These are phyloP conservation scores for Wakefieldia striispora DNA, from an alignment of 768 basidiomycete species.

Conservation along the genomic window DNA sequence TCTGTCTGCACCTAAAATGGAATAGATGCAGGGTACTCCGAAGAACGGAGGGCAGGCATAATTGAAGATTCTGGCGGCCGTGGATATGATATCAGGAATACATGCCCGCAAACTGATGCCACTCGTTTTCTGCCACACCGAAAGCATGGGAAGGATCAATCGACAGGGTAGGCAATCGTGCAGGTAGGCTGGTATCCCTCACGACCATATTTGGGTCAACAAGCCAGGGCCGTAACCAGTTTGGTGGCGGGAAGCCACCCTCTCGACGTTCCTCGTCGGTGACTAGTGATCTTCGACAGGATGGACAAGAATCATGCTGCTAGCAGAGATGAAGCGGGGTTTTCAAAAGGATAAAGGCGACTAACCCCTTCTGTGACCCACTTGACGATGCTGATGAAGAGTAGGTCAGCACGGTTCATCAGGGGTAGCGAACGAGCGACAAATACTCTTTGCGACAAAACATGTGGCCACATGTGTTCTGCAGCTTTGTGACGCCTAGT, in stretches of 20 bases:
- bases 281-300: conserved; percentile 55
- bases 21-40: conserved; percentile 27
- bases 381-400: conserved; percentile 50
- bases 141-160: conserved; percentile 14
- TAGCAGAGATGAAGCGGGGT: conserved; percentile 8
- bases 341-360: conserved; percentile 11
- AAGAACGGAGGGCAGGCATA: conserved; percentile 14
- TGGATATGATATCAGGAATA: conserved; percentile 44
- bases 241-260: not conserved
- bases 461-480: conserved; percentile 57
- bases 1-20: conserved; percentile 21
- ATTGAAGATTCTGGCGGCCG: conserved; percentile 2
- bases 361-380: conserved; percentile 62
- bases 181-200: conserved; percentile 7
- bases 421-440: conserved; percentile 8
- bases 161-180: conserved; percentile 18
- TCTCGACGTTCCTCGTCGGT: conserved; percentile 16
- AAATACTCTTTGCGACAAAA: conserved; percentile 80
- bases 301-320: conserved; percentile 65
- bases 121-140: conserved; percentile 16
- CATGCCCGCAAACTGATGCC: conserved; percentile 49
- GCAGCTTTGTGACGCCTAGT: conserved; percentile 66
- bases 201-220: conserved; percentile 19
- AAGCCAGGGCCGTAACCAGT: conserved; percentile 25
- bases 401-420: conserved; percentile 14